Evolutionary conservation across 2,329 filamentous ascomycete species (phyloP), one percentile per base, ranked within the genome.

Genomic region (Lanzia echinophila): DNA sequence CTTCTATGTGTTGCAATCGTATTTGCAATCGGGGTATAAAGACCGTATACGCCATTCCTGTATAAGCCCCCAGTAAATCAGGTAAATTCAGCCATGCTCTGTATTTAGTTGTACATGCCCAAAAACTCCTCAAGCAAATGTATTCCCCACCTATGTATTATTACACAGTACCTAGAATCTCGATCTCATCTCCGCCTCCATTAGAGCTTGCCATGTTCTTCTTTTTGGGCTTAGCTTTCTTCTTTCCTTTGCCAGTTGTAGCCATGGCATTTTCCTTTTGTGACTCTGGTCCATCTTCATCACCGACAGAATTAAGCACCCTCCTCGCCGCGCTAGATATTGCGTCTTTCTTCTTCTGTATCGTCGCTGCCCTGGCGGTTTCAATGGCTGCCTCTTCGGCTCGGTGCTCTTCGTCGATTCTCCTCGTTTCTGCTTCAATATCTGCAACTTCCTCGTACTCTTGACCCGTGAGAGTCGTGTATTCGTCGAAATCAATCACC

Each of bases 401-500:
- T 56, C 74, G 69, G 57, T 78, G 74, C 62, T 76, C 72, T 48
- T 69, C 67, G 53, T 72, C 70, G 20, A 73, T 68, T 46, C 60
- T 59, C 20, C 67, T 68, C 47, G 73, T 76, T 66, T 83, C 81
- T 10, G 75, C 79, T 60, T 79, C 72, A 59, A 83, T 79, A 47
- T 70, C 72, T 63, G 77, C 79, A 19, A 82, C 75, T 41, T 75
- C 72, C 62, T 79, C 76, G 61, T 81, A 79, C 67, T 79, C 75
- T 48, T 72, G 65, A 28, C 75, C 76, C 0, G 78, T 77, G 46
- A 75, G 70, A n/a, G 72, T 70, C 64, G 79, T 75, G 71, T 83
- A 84, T 67, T 82, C 79, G 33, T 82, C 79, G 24, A 85, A 70
- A 63, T 83, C 76, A 59, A 86, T 83, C 42, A 77, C 73, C 31